Base-by-base conservation (phyloP, 225 moss, liverwort and hornwort species). In the Marchantia paleacea region DNA sequence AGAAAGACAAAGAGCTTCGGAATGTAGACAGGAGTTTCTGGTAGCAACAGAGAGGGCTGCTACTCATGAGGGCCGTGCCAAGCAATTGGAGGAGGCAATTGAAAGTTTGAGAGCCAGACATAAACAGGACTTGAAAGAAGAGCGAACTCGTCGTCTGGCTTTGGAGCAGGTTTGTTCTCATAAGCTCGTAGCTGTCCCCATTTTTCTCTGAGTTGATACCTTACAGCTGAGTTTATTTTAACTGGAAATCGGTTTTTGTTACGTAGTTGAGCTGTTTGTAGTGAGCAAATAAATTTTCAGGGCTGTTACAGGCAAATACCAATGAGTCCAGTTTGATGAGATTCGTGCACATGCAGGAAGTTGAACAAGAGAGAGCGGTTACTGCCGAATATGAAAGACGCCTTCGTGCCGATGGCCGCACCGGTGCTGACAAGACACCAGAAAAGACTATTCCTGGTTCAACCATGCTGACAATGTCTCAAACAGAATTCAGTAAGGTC, bases 341-440 rank as follows among this genome's bases (percentile, higher is more conserved):
- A 29, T 14, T 39, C 39, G 52, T 52, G 3, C 5, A 39, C 55
- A 65, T 86, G 85, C 93, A 99, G 97, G 92, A 99, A 84, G 90
- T 94, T 62, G 94, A 95, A 75, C 91, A 90, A 50, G 95, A 95
- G 88, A 91, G 95, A 79, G 88, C 90, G 80, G 86, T 92, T 75
- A 90, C 90, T 85, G 95, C 90, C 49, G 99, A 99, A 69, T 94
- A 95, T 74, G 97, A 99, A 89, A 99, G 93, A 85, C 91, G 93
- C 10, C 89, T 95, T 81, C 90, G 93, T 68, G 90, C 90, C 53
- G 99, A 99, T 76, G 93, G 94, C 55, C 91, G 92, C 72, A 89
- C 91, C 65, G 89, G 91, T 57, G 89, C 90, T 15, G 95, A 99
- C 69, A 95, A 92, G 86, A 88, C 89, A 70, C 18, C 79, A 69